These are phyloP conservation scores for Phytophthora tubulina DNA, from an alignment of 352 stramenopile species.

Conservation along the genomic window DNA sequence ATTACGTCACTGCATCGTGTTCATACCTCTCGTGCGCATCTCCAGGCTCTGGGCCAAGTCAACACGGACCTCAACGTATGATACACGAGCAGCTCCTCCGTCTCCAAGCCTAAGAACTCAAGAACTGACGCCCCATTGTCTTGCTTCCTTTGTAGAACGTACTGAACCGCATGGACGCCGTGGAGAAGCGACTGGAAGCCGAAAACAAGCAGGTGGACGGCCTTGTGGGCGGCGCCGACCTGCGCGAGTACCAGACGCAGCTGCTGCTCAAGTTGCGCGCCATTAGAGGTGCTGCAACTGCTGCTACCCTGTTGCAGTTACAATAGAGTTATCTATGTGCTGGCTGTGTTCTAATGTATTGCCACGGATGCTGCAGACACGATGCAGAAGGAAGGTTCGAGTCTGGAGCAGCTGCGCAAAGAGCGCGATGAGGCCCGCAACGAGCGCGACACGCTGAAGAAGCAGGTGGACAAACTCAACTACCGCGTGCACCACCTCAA, in stretches of 20 bases:
- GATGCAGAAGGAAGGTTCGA: constrained; percentile 71
- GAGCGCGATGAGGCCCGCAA: constrained; percentile 66
- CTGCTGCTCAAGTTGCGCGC: constrained; percentile 67
- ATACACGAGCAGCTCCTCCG: background rate
- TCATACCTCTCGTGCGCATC: background rate
- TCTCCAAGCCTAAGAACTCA: background rate
- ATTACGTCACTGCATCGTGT: background rate
- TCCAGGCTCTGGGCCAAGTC: constrained; percentile 43
- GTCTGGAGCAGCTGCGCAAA: constrained; percentile 65
- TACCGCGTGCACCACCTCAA: constrained; percentile 84
- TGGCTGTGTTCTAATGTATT: constrained; percentile 6
- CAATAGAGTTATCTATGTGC: background rate
- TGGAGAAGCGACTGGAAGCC: constrained; percentile 55
- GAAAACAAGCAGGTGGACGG: constrained; percentile 55
- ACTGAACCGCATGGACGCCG: constrained; percentile 52
- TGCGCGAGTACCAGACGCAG: constrained; percentile 77
- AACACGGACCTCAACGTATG: constrained; percentile 46
- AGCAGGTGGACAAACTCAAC: constrained; percentile 84
- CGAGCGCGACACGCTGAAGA: constrained; percentile 70
- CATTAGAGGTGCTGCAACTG: constrained; percentile 51
- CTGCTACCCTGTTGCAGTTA: background rate
- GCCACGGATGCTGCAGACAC: constrained; percentile 48
- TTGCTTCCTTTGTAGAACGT: constrained; percentile 48
- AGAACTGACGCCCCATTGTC: background rate
- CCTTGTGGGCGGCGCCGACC: constrained; percentile 65